Evolutionary conservation across 768 basidiomycete species (phyloP), one percentile per base, ranked within the genome.

Genomic region (Trametes meyenii): DNA sequence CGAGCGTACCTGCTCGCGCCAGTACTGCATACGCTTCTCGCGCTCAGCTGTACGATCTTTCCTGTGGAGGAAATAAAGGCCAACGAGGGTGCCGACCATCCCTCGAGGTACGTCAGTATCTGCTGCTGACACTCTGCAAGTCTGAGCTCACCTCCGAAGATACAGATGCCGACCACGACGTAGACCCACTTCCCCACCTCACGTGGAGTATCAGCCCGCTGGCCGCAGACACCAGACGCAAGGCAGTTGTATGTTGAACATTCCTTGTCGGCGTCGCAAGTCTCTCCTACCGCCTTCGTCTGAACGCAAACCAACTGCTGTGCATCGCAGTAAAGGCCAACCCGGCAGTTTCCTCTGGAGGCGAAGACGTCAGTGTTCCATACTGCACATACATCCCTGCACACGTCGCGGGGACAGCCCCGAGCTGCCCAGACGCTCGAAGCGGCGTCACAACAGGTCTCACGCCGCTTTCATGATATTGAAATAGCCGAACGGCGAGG

Each of bases 21-120:
- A 94, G 75, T 95, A 94, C 71, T 93, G 91, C 44, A 87, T 76
- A 66, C 93, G 88, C 74, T 89, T 93, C 76, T 90, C 87, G 48
- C 90, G 87, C 68, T 94, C 92, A 60, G 78, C 74, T 43, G 87
- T 86, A 66, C 93, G 85, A 65, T 89, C 83, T 66, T 85, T 83
- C 40, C 86, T 78, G 67, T 94, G 92, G 7, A 89, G 67, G 67
- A 86, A 78, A 76, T 84, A 94, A 38, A 96, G 78, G 3, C 82
- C 80, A 54, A 84, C 74, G 43, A 94, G 78, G 10, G 88, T 88
- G 16, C 82, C 88, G 61, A 84, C 75, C 82, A 95, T 92, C 48
- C 90, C 93, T 94, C 1, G 1, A 52, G 19, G 19, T 2, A 33
- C 2, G 8, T 33, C 33, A 6, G 19, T 1, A 19, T 40, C 2